These are phyloP conservation scores for Sphaerulina populicola DNA, from an alignment of 2,329 filamentous ascomycete genomes.

Conservation along the genomic window DNA sequence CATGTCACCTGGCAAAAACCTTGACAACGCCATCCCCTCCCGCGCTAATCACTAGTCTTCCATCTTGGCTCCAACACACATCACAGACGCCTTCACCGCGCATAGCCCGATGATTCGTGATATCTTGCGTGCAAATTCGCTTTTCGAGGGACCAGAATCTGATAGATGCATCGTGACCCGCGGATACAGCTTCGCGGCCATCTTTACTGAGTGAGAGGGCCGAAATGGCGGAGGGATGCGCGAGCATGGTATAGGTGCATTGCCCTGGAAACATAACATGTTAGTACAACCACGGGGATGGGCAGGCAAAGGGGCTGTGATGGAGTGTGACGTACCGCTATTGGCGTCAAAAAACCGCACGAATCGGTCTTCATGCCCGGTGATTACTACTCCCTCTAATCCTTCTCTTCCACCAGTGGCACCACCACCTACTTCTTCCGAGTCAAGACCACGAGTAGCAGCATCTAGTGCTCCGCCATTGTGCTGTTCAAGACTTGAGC, in stretches of 20 bases:
- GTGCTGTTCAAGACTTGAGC: constrained; percentile 61
- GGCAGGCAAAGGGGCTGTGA: neutral
- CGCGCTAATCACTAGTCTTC: constrained; percentile 85
- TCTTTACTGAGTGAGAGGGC: constrained; percentile 86
- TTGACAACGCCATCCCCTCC: constrained; percentile 95
- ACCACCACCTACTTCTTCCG: constrained; percentile 65
- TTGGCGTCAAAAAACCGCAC: constrained; percentile 98
- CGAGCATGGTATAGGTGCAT: constrained; percentile 98
- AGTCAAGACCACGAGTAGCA: constrained; percentile 55
- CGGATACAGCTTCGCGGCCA: constrained; percentile 86
- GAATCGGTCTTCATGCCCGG: constrained; percentile 91
- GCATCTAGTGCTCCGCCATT: constrained; percentile 51
- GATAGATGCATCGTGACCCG: constrained; percentile 88
- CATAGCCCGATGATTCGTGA: constrained; percentile 88
- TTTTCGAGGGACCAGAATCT: constrained; percentile 98
- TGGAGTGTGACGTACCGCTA: constrained; percentile 62
- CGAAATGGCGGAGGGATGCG: constrained; percentile 87
- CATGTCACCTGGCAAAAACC: constrained; percentile 53
- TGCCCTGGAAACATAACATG: constrained; percentile 56
- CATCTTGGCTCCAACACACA: constrained; percentile 93
- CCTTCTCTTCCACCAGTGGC: constrained; percentile 69
- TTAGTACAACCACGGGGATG: constrained; percentile 15
- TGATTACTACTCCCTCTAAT: constrained; percentile 89
- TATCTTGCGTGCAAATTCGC: constrained; percentile 87
- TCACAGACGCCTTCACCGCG: constrained; percentile 89